These are phyloP conservation scores for Nitzschia sp. DNA, from an alignment of 108 stramenopile species.

Conservation along the genomic window DNA sequence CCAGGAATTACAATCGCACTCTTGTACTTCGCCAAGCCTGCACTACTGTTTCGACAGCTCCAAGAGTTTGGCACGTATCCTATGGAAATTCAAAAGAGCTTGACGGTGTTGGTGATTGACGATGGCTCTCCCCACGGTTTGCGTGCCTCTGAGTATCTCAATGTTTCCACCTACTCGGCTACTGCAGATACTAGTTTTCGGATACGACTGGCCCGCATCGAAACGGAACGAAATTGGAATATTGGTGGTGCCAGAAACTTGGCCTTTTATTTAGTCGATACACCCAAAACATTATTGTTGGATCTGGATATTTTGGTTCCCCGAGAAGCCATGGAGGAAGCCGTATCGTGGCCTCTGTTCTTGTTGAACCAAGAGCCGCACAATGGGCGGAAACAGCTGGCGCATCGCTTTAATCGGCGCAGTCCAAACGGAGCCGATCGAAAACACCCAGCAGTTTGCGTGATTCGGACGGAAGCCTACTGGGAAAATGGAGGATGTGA, in stretches of 20 bases:
- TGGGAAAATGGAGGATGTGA: slow-evolving; percentile 36
- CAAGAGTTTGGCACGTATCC: slow-evolving; percentile 26
- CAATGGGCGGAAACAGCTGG: neutral
- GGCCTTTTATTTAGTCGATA: slow-evolving; percentile 33
- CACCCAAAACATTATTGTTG: slow-evolving; percentile 8
- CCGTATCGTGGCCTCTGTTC: slow-evolving; percentile 17
- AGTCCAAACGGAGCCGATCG: neutral
- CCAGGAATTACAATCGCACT: slow-evolving; percentile 29
- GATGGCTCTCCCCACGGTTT: slow-evolving; percentile 30
- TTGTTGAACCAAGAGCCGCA: neutral
- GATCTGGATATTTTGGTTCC: slow-evolving; percentile 34
- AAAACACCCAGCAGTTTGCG: slow-evolving; percentile 18
- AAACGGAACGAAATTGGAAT: slow-evolving; percentile 23
- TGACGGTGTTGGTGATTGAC: slow-evolving; percentile 25
- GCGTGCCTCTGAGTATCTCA: slow-evolving; percentile 15
- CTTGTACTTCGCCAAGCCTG: slow-evolving; percentile 30
- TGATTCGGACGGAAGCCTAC: slow-evolving; percentile 17
- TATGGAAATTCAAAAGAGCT: neutral
- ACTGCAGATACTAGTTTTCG: neutral
- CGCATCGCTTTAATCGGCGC: slow-evolving; percentile 31
- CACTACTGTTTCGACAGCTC: slow-evolving; percentile 27
- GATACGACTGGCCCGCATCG: slow-evolving; percentile 20
- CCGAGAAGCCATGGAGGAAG: neutral
- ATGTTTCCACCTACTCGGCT: neutral
- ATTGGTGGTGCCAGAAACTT: slow-evolving; percentile 34